Conservation (phyloP, 2,329 filamentous ascomycete genomes). For the Coniella lustricola region DNA sequence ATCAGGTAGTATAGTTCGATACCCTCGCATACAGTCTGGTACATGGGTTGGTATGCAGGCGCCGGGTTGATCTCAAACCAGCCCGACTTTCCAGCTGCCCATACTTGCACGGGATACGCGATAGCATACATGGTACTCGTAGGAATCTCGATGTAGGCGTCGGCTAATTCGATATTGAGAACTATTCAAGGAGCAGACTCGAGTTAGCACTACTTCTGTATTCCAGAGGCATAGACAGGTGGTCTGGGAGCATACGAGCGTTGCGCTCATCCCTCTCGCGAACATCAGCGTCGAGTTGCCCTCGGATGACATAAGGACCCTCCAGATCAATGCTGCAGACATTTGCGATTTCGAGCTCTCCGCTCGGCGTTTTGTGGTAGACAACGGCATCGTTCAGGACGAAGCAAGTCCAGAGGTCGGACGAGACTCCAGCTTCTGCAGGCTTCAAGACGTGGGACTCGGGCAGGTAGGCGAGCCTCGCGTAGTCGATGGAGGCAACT, state of each 20-base stretch:
- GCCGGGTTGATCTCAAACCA: constrained; percentile 63
- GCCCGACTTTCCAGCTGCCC: constrained; percentile 57
- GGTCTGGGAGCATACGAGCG: constrained; percentile 27
- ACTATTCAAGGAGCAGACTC: constrained; percentile 22
- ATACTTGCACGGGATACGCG: constrained; percentile 49
- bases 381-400: constrained; percentile 54
- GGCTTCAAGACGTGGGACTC: constrained; percentile 32
- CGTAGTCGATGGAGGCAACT: constrained; percentile 34
- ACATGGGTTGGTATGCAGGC: constrained; percentile 48
- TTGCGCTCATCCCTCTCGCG: constrained; percentile 31
- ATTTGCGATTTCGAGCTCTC: constrained; percentile 44
- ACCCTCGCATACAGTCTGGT: constrained; percentile 54
- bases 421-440: constrained; percentile 23
- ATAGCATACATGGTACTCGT: constrained; percentile 45
- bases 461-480: constrained; percentile 24
- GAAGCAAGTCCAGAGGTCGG: constrained; percentile 55
- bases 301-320: constrained; percentile 56
- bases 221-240: neutral
- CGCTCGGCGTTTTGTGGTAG: constrained; percentile 38
- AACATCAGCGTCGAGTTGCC: constrained; percentile 44
- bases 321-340: constrained; percentile 53
- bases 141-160: constrained; percentile 47
- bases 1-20: constrained; percentile 58
- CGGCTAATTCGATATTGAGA: constrained; percentile 24
- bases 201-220: constrained; percentile 8